Evolutionary conservation across 192 early-diverging fungal species (phyloP), one percentile per base, ranked within the genome.

Genomic region (Mortierella claussenii): DNA sequence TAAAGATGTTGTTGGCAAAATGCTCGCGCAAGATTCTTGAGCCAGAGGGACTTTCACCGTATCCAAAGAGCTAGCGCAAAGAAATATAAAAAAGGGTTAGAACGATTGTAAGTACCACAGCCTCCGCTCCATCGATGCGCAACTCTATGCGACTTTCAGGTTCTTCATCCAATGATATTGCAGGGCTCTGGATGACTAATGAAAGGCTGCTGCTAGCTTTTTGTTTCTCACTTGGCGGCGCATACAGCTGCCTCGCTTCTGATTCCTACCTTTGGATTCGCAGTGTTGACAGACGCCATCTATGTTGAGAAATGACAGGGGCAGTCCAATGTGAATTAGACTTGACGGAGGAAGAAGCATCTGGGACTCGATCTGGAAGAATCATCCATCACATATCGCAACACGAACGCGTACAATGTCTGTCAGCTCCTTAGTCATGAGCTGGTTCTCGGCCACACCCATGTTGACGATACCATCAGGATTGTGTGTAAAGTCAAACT

Each of bases 401-500:
- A n/a, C n/a, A n/a, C n/a, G n/a, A n/a, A n/a, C 3, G 36, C 60
- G 34, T 69, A 91, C 85, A 82, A 90, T 89, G 26, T 85, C 70
- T 2, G 85, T 20, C 9, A 95, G 51, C 8, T 89, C 79, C 0
- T 65, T 56, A 46, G 51, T 59, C 71, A 91, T 89, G 23, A 94
- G 85, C 48, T 80, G 59, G 71, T 95, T 96, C 54, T 92, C 89
- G 23, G 95, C 95, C 1, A 91, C 81, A 34, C 94, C 94, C 1
- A 94, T 80, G 54, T 95, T 95, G 59, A 96, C 82, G 58, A 94
- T 88, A 20, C 94, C 95, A 12, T 50, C 37, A 4, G 87, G 86
- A 55, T 94, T 95, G 31, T 49, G 47, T 11, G 60, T 52, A 27
- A 60, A 28, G 58, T 80, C 37, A 48, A 45, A 74, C 55, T 74